Evolutionary conservation across 2,329 filamentous ascomycete genomes (phyloP), one percentile per base, ranked within the genome.

Genomic region (Aspergillus costaricaensis): DNA sequence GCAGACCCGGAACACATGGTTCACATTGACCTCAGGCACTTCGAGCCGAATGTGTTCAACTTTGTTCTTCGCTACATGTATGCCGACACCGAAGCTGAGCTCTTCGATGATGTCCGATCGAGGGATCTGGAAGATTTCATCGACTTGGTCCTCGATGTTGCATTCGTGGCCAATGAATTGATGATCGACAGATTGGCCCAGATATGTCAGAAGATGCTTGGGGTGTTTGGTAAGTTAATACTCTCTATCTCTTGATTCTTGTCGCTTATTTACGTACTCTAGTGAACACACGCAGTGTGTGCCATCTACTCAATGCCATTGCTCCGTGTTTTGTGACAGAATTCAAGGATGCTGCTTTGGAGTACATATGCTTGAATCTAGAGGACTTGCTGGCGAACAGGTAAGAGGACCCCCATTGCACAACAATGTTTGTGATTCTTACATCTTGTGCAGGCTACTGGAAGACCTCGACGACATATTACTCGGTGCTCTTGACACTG

Each of bases 161-260:
- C 98, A 84, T 87, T 87, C 58, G 89, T 91, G 55, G 92, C 93
- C 12, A 95, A 99, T 72, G 94, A 99, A 75, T 80, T 99, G 59
- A 97, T 99, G 93, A 84, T 99, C 50, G 92, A 97, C 72, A 85
- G 93, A 6, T 80, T 99, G 5, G 92, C 91, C 5, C 91, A 96
- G 73, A 87, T 96, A 27, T 98, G 95, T 74, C 95, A 99, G 73
- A 87, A 86, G 60, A 79, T 92, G 21, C 85, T 98, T 61, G 93
- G 92, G 38, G 86, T 86, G 53, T 96, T 95, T 76, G 86, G 85
- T 87, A 74, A 70, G 81, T 76, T 50, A 27, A 6, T 5, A 3
- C 19, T 8, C 9, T 14, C 17, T n/a, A 23, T 15, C 8, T 9
- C 9, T 36, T 41, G 51, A 19, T 59, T n/a, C 1, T 25, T 25